A percentile compares a stretch with the other conserved stretches of the same genome.
These are phyloP conservation scores for Kluyveromyces lactis DNA, from an alignment of 805 yeast genomes.

Conservation along the genomic window DNA sequence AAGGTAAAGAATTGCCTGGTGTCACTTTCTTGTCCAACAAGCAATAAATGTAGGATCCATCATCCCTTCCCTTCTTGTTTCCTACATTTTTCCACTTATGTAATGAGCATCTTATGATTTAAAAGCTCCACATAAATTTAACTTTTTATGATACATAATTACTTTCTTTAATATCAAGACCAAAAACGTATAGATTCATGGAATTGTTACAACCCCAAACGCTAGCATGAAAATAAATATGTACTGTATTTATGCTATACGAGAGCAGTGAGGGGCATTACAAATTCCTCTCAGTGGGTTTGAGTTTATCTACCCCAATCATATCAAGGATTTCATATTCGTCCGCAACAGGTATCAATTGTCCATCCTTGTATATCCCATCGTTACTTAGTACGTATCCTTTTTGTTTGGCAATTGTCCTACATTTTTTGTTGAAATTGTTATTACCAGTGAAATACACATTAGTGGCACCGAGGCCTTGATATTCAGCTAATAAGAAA, in stretches of 20 bases:
- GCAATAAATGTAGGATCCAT: slow-evolving; percentile 21
- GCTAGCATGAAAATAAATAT: too few species aligned
- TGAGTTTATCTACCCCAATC: slow-evolving; percentile 15
- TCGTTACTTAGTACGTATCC: slow-evolving; percentile 26
- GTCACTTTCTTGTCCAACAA: slow-evolving; percentile 86
- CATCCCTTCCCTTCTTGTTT: too few species aligned
- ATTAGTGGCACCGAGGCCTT: slow-evolving; percentile 26
- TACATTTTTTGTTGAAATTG: slow-evolving; percentile 25
- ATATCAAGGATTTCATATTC: slow-evolving; percentile 20
- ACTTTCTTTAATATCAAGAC: too few species aligned
- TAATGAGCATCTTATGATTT: too few species aligned
- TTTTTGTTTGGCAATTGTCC: slow-evolving; percentile 18
- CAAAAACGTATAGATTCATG: too few species aligned
- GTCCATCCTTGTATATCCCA: slow-evolving; percentile 21
- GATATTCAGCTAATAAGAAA: slow-evolving; percentile 25
- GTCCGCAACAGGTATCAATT: slow-evolving; percentile 19
- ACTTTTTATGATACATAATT: too few species aligned
- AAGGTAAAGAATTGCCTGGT: slow-evolving; percentile 98
- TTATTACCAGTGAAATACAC: slow-evolving; percentile 27
- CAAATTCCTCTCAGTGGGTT: slow-evolving; percentile 12
- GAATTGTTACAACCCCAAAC: too few species aligned
- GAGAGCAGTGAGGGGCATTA: too few species aligned
- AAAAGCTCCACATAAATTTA: too few species aligned
- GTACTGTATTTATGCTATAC: too few species aligned
- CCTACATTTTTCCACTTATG: too few species aligned